Evolutionary conservation across 768 basidiomycete species (phyloP).

Genomic region (Pholiota molesta): DNA sequence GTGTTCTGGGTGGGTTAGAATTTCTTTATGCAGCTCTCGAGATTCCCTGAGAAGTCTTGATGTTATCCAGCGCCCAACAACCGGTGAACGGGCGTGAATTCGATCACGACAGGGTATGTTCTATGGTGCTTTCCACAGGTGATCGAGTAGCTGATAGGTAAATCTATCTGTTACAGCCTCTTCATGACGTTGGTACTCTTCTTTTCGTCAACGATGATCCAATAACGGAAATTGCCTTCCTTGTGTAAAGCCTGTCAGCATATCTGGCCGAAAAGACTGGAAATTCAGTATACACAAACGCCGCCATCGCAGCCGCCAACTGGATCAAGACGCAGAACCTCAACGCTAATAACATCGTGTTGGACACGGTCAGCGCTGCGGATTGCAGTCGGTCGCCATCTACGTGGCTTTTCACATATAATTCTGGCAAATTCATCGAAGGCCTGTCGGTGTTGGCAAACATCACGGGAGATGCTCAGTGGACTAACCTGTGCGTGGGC

Average conservation of each 20-base stretch:
- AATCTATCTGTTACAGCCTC: conserved; percentile 26
- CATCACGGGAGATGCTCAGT: conserved; percentile 43
- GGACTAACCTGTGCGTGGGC: conserved; percentile 42
- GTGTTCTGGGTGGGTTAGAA: conserved; percentile 51
- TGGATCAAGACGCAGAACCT: conserved; percentile 53
- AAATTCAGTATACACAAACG: conserved; percentile 46
- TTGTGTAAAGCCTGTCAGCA: conserved; percentile 43
- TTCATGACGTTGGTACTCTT: conserved; percentile 39
- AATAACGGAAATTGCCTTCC: neutral
- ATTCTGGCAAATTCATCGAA: conserved; percentile 56
- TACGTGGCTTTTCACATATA: conserved; percentile 56
- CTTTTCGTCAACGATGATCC: conserved; percentile 1
- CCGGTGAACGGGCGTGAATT: conserved; percentile 48
- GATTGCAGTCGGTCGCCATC: conserved; percentile 50
- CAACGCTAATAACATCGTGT: conserved; percentile 41
- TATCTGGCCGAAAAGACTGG: conserved; percentile 49
- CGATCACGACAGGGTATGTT: conserved; percentile 53
- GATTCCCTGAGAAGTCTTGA: neutral
- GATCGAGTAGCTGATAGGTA: neutral
- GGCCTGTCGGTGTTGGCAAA: conserved; percentile 48
- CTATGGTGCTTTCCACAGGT: neutral
- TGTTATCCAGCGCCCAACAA: conserved; percentile 40
- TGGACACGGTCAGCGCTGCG: conserved; percentile 49
- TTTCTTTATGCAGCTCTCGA: neutral
- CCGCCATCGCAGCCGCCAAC: conserved; percentile 47